A percentile compares a stretch with the other conserved stretches of the same genome.
These are phyloP conservation scores for Apiospora sp. DNA, from an alignment of 2,329 filamentous ascomycete species.

Conservation along the genomic window DNA sequence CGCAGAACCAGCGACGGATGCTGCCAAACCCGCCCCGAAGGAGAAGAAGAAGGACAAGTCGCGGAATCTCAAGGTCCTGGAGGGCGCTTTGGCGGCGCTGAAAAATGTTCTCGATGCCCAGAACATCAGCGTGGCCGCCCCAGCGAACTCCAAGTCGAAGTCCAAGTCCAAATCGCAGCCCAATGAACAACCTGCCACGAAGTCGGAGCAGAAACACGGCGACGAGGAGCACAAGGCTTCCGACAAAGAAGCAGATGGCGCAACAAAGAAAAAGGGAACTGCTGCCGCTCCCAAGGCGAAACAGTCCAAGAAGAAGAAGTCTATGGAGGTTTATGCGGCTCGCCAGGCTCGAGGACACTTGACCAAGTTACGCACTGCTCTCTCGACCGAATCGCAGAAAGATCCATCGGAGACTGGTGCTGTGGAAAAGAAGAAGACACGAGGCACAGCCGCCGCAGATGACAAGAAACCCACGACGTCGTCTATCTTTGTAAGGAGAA, in stretches of 20 bases:
- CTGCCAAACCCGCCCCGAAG: neutral
- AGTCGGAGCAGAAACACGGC: slow-evolving; percentile 30
- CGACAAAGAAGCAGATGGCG: neutral
- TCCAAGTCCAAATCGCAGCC: no score
- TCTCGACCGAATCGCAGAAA: neutral
- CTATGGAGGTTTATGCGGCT: neutral
- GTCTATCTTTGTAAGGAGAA: neutral
- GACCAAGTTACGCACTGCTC: neutral
- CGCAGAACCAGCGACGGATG: slow-evolving; percentile 30
- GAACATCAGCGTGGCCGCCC: slow-evolving; percentile 37
- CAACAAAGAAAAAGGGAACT: neutral
- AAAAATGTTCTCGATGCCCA: slow-evolving; percentile 47
- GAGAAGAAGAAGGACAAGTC: slow-evolving; percentile 28
- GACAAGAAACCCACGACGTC: neutral
- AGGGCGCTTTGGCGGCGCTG: slow-evolving; percentile 47
- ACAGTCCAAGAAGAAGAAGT: neutral
- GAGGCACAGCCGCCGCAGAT: slow-evolving; percentile 3
- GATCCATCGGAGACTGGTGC: neutral
- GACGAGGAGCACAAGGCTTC: slow-evolving; percentile 2
- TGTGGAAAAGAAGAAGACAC: neutral
- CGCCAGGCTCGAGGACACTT: neutral
- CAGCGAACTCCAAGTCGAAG: neutral
- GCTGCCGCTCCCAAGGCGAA: neutral
- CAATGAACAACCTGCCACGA: no score
- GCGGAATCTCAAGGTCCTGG: slow-evolving; percentile 44